Evolutionary conservation across 192 early-diverging fungal species (phyloP), one percentile per base, ranked within the genome.

Genomic region (Umbelopsis ramanniana): DNA sequence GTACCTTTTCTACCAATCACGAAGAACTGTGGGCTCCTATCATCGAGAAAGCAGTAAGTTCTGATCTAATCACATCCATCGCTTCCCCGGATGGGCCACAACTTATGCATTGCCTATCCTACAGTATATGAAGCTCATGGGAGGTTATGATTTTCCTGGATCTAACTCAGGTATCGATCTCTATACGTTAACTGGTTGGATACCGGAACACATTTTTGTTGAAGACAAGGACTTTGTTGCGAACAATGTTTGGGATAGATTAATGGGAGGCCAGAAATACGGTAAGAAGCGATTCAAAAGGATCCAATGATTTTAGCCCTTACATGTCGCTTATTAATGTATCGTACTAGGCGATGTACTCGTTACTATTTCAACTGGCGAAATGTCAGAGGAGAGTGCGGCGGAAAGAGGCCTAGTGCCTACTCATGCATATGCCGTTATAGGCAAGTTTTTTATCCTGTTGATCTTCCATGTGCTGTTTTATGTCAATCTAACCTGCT

Each of bases 121-220:
- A 23, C 69, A 87, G 72, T 98, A 96, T 74, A 89, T 96, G 89
- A 98, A 98, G 80, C 77, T 96, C 1, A 95, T 94, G 92, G 96
- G 96, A 53, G 96, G 96, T 21, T 98, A 96, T 75, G 92, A 94
- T 74, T 98, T 96, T 78, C 95, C 93, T 2, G 96, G 95, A 54
- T 96, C 95, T 53, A 96, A 96, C 78, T 94, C 96, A 12, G 93
- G 96, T 46, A 95, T 95, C 46, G 96, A 97, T 78, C 79, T 54
- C 21, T 72, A 11, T 75, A 93, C 85, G 55, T 78, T 97, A 73
- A 96, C 96, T 4, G 96, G 93, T 3, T 97, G 96, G 96, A 92
- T 96, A 37, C 96, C 96, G 3, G 96, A 97, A 72, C 88, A 95
- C 52, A 82, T 97, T 12, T 96, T 96, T 82, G 87, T 96, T 54